phyloP scores from a whole-genome alignment of 805 yeast species.

The Lachancea thermotolerans region DNA sequence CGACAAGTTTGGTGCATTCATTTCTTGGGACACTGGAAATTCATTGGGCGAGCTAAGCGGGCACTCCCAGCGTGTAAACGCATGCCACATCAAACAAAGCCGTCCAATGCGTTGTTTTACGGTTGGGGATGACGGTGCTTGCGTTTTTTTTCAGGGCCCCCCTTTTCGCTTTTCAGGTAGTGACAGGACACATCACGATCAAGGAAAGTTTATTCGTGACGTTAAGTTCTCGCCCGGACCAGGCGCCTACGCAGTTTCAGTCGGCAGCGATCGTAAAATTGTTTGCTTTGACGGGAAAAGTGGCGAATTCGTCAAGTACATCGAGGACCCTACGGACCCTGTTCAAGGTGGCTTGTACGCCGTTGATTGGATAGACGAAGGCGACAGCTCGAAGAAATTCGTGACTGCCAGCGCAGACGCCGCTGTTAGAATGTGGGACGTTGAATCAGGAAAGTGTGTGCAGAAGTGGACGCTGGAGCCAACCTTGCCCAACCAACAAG shows the following conservation, averaged over 20 bases:
- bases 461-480: constrained; percentile 47
- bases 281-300: constrained; percentile 80
- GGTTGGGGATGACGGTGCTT: constrained; percentile 79
- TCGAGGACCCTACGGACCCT: constrained; percentile 34
- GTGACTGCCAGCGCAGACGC: constrained; percentile 84
- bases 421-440: constrained; percentile 59
- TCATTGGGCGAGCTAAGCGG: constrained; percentile 96
- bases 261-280: constrained; percentile 76
- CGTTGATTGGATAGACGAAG: constrained; percentile 57
- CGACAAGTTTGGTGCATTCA: constrained; percentile 86
- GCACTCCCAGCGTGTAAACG: constrained; percentile 75
- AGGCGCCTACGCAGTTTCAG: constrained; percentile 65
- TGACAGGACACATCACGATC: constrained; percentile 62
- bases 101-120: constrained; percentile 94
- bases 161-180: constrained; percentile 83
- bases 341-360: constrained; percentile 82
- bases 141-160: constrained; percentile 85
- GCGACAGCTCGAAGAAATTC: constrained; percentile 39
- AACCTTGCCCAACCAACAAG: constrained; percentile 58
- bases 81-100: constrained; percentile 74
- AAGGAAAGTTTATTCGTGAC: constrained; percentile 64
- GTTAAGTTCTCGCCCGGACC: constrained; percentile 70
- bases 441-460: constrained; percentile 36
- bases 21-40: constrained; percentile 91
- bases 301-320: constrained; percentile 60